Base-by-base conservation (phyloP, 1,284 basidiomycete species). In the Marasmius tenuissimus region DNA sequence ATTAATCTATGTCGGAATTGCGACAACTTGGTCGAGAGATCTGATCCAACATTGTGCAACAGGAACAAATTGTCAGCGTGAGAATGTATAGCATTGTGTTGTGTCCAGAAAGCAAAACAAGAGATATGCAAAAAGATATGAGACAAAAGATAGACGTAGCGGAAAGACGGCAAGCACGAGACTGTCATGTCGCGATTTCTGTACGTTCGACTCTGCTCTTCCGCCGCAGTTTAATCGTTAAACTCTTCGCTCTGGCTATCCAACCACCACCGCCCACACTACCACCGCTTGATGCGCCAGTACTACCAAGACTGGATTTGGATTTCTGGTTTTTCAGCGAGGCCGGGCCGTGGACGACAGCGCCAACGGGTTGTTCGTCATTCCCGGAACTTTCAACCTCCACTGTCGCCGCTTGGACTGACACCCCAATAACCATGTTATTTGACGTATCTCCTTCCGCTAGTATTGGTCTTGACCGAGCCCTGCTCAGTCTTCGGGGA, bases 321-420 rank as follows among this genome's bases (percentile, higher is more conserved):
- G 81, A 83, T 8, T 79, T 61, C 57, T 81, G 76, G 53, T 72
- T 71, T 22, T 75, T 75, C 39, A 79, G 71, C 4, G 69, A 70
- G 52, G 62, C 70, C 59, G 69, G 70, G 63, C 67, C 78, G 51
- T 80, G 78, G n/a, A 79, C 80, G 14, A 75, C 80, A 8, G 68
- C 73, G 60, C 52, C 67, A 37, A 61, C 67, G 59, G 68, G 68
- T 7, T 67, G 68, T n/a, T 67, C 67, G 27, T 74, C 68, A 53
- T 72, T 73, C 48, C 72, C 73, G 9, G 72, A 66, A 3, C 76
- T 69, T 57, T 80, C 82, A 2, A 42, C 39, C 50, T 56, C 61
- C 5, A 80, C 78, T 6, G 80, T 86, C 1, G 83, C 82, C 63
- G 85, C 81, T 65, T 85, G 79, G 50, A 89, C 81, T 42, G 81